Evolutionary conservation across 2,329 filamentous ascomycete genomes (phyloP).

Genomic region (Fusarium poae): DNA sequence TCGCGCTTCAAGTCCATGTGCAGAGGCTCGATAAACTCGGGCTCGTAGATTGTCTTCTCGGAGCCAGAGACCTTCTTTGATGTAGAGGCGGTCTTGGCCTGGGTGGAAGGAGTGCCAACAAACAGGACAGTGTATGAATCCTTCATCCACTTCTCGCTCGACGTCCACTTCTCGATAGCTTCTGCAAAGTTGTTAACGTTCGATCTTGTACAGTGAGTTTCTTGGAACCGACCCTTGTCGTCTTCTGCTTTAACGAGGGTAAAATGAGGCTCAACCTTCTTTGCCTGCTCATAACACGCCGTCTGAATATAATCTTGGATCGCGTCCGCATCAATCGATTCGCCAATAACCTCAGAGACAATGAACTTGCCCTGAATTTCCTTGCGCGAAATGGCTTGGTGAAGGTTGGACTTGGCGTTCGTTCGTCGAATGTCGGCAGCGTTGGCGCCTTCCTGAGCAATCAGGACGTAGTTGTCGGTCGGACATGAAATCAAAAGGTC

Average conservation of each 20-base stretch:
- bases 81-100: conserved; percentile 14
- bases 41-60: conserved; percentile 69
- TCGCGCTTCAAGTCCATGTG: conserved; percentile 82
- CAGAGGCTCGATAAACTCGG: conserved; percentile 71
- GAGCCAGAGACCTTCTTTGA: conserved; percentile 18
- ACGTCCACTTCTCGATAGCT: conserved; percentile 20
- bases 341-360: conserved; percentile 71
- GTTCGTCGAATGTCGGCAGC: conserved; percentile 73
- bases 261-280: conserved; percentile 56
- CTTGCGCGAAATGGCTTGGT: conserved; percentile 55
- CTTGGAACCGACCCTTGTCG: conserved; percentile 58
- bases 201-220: not conserved
- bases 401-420: conserved; percentile 67
- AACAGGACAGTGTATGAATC: conserved; percentile 81
- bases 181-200: conserved; percentile 28
- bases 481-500: conserved; percentile 75
- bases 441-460: conserved; percentile 81
- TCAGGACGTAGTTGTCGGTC: conserved; percentile 80
- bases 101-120: conserved; percentile 68
- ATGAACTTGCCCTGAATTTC: conserved; percentile 58
- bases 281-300: conserved; percentile 59
- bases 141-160: conserved; percentile 31
- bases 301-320: conserved; percentile 60
- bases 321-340: conserved; percentile 56
- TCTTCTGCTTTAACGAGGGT: conserved; percentile 58